Evolutionary conservation across 2,329 filamentous ascomycete species (phyloP), one percentile per base, ranked within the genome.

Genomic region (Biscogniauxia sp.): DNA sequence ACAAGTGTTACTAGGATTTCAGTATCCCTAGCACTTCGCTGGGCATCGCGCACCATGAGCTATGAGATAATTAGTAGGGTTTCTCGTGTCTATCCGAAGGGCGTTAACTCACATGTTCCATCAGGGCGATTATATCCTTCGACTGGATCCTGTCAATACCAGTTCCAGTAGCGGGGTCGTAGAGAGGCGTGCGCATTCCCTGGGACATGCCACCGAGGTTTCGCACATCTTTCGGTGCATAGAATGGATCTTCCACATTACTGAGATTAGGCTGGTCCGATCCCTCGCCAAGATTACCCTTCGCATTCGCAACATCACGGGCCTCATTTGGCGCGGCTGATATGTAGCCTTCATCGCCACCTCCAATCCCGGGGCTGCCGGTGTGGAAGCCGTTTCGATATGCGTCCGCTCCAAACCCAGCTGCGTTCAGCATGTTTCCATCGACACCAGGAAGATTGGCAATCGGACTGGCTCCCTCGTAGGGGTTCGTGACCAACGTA

Each of bases 1-100:
- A 99, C 95, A 32, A 99, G 85, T 0, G 95, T 94, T 53, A 97
- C 92, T 19, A 99, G 81, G 58, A 99, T 97, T 76, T 99, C 95
- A 0, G 95, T 98, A 70, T 99, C 95, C 52, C 95, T 87, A 53
- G 95, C 95, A 76, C 95, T 98, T 61, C 95, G 89, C 77, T 98
- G 94, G 50, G 94, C 95, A 78, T 99, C 95, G 41, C 95, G 90
- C 64, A 98, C 95, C 74, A 96, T 98, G 64, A 99, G 88, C 85
- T 89, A 58, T 41, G 23, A 57, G 61, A 50, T 8, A 51, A 61
- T 77, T 68, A 77, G 72, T 53, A 58, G 51, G 7, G 20, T 15
- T 19, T 52, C n/a, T 20, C 5, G 25, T 7, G 32, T 26, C 8
- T 61, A 49, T 51, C 5, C 25, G 53, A 11, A 58, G 28, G 60